Conservation (phyloP, 108 stramenopile species). For the Conticribra guillardii region DNA sequence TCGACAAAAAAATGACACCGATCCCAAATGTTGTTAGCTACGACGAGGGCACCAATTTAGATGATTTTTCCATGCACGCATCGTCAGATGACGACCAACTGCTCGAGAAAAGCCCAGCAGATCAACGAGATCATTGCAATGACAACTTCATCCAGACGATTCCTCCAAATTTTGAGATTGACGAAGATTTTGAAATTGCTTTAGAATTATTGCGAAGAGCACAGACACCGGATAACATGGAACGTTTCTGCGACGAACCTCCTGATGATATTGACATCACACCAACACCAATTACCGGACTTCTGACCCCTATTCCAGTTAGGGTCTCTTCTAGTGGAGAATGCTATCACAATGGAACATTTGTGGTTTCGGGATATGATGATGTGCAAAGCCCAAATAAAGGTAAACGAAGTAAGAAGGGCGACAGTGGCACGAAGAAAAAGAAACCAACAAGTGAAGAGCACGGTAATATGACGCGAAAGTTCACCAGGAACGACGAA, state of each 20-base stretch:
- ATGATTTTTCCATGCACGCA: too few relatives aligned
- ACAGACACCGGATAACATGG: slow-evolving; percentile 17
- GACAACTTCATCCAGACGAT: too few relatives aligned
- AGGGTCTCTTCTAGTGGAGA: slow-evolving; percentile 7
- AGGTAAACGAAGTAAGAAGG: background rate
- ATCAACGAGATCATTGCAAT: too few relatives aligned
- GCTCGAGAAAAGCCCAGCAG: too few relatives aligned
- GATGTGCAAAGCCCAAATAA: background rate
- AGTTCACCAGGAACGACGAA: slow-evolving; percentile 28
- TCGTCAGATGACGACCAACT: too few relatives aligned
- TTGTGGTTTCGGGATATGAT: background rate
- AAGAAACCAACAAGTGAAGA: background rate
- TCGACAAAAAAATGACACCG: slow-evolving; percentile 4
- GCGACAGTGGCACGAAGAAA: background rate
- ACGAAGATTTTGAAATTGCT: slow-evolving; percentile 36
- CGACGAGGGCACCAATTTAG: too few relatives aligned
- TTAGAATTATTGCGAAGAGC: slow-evolving; percentile 23
- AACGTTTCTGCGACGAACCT: slow-evolving; percentile 10
- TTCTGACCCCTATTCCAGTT: slow-evolving; percentile 3
- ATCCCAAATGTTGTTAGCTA: background rate
- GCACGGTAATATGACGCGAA: slow-evolving; percentile 10
- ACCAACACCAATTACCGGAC: slow-evolving; percentile 5
- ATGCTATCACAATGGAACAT: slow-evolving; percentile 6
- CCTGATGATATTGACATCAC: slow-evolving; percentile 8
- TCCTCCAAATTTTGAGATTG: background rate